These are phyloP conservation scores for Papiliotrema flavescens DNA, from an alignment of 1,284 basidiomycete species.

Conservation along the genomic window DNA sequence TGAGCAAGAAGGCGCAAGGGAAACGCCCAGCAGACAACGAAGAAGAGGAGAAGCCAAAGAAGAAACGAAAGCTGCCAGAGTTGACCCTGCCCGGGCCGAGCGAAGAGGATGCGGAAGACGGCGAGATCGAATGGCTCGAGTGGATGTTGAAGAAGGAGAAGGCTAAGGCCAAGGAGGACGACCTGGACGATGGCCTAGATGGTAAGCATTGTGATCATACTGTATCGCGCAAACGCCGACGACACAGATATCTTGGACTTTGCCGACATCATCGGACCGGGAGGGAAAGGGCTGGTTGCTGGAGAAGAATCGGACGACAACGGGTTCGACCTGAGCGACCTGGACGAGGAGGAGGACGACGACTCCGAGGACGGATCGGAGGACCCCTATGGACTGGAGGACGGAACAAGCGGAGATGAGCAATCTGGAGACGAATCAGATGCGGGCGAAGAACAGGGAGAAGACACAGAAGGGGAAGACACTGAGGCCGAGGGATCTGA, in stretches of 20 bases:
- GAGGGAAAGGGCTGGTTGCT: slow-evolving; percentile 13
- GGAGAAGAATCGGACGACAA: slow-evolving; percentile 5
- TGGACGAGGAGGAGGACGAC: slow-evolving; percentile 9
- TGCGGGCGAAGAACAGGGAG: slow-evolving; percentile 14
- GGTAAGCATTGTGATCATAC: slow-evolving; percentile 53
- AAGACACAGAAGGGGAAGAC: slow-evolving; percentile 10
- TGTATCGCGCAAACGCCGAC: slow-evolving; percentile 2
- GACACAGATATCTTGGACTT: slow-evolving; percentile 54
- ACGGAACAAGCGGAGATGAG: slow-evolving; percentile 14
- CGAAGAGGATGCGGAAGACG: slow-evolving; percentile 40
- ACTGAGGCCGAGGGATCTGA: slow-evolving; percentile 8
- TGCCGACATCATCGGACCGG: slow-evolving; percentile 43
- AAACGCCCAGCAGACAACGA: slow-evolving; percentile 13
- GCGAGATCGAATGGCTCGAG: slow-evolving; percentile 74
- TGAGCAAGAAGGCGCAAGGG: slow-evolving; percentile 1
- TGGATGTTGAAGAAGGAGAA: slow-evolving; percentile 58
- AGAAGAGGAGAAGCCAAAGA: slow-evolving; percentile 10
- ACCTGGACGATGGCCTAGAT: slow-evolving; percentile 55
- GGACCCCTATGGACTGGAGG: slow-evolving; percentile 1
- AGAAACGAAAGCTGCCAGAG: slow-evolving; percentile 6
- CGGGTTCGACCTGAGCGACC: slow-evolving; percentile 9
- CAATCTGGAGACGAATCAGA: slow-evolving; percentile 10
- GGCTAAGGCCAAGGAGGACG: slow-evolving; percentile 43
- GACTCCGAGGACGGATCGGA: slow-evolving; percentile 5
- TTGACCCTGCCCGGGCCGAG: slow-evolving; percentile 1